Evolutionary conservation across 352 stramenopile species (phyloP).

Genomic region (Phytophthora lateralis): DNA sequence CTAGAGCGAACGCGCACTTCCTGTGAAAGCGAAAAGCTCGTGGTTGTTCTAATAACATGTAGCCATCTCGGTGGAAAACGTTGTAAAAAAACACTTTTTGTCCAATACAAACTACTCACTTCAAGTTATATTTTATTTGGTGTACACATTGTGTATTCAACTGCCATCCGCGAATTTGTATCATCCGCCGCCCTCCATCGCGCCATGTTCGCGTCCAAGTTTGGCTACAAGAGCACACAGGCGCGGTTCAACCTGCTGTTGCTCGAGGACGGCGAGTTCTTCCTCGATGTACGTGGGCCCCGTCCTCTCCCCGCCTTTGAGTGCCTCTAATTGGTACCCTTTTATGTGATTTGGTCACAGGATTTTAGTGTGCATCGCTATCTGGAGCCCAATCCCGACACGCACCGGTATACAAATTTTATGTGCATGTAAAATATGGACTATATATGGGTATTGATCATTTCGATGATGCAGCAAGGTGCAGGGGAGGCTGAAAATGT

Average conservation of each 20-base stretch:
- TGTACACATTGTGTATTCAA: slow-evolving; percentile 22
- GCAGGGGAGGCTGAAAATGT: slow-evolving; percentile 86
- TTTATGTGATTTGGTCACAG: slow-evolving; percentile 37
- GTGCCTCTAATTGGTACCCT: neutral
- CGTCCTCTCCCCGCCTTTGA: neutral
- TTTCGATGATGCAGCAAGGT: slow-evolving; percentile 54
- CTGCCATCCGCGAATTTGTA: slow-evolving; percentile 1
- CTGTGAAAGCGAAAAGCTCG: no score
- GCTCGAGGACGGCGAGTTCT: slow-evolving; percentile 95
- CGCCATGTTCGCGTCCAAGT: slow-evolving; percentile 47
- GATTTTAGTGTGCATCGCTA: slow-evolving; percentile 87
- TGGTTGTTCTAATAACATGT: neutral
- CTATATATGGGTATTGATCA: slow-evolving; percentile 7
- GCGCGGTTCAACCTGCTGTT: slow-evolving; percentile 93
- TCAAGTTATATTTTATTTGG: neutral
- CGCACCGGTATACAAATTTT: slow-evolving; percentile 46
- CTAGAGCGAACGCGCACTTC: no score
- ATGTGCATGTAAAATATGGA: neutral
- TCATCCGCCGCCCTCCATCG: neutral
- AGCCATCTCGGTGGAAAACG: neutral
- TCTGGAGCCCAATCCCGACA: slow-evolving; percentile 56
- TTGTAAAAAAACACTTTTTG: neutral
- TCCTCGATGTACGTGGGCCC: slow-evolving; percentile 81
- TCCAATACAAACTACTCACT: no score
- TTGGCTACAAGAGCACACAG: slow-evolving; percentile 54